These are phyloP conservation scores for Exophiala mesophila DNA, from an alignment of 2,329 filamentous ascomycete genomes.

Conservation along the genomic window DNA sequence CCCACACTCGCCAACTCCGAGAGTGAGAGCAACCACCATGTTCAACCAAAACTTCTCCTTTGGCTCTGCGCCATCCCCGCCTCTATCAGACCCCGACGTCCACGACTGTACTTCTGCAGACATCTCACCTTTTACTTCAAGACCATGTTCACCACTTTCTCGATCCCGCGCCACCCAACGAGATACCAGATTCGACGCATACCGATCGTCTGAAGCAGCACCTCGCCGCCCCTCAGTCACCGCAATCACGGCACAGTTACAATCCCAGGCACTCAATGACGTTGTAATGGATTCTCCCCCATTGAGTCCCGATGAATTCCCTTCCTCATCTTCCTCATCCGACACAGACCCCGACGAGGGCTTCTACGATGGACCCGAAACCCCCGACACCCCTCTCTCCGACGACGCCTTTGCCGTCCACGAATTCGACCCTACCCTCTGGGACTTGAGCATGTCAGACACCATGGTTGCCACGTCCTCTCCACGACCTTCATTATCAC, in stretches of 20 bases:
- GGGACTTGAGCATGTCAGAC: constrained; percentile 25
- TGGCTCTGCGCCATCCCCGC: constrained; percentile 15
- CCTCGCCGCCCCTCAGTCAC: constrained; percentile 23
- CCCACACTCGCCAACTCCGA: no score
- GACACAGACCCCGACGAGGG: constrained; percentile 24
- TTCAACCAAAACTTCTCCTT: constrained; percentile 28
- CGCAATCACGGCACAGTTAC: constrained; percentile 23
- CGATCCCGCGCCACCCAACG: constrained; percentile 11
- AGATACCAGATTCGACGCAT: constrained; percentile 24
- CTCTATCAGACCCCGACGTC: constrained; percentile 4
- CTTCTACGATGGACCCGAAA: constrained; percentile 25
- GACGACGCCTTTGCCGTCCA: constrained; percentile 16
- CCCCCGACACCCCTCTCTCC: constrained; percentile 20
- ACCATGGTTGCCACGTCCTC: constrained; percentile 24
- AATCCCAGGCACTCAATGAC: constrained; percentile 24
- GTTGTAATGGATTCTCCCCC: constrained; percentile 16
- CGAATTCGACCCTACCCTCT: constrained; percentile 25
- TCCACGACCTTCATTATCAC: constrained; percentile 25
- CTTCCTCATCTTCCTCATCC: constrained; percentile 14
- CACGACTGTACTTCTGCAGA: constrained; percentile 20
- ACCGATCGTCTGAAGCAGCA: constrained; percentile 8
- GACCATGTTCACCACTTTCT: constrained; percentile 22
- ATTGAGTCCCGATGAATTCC: constrained; percentile 10
- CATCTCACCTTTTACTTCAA: constrained; percentile 25
- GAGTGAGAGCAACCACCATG: constrained; percentile 21